Conservation (phyloP, 129 eudicot genomes). For the Solidago caesia region DNA sequence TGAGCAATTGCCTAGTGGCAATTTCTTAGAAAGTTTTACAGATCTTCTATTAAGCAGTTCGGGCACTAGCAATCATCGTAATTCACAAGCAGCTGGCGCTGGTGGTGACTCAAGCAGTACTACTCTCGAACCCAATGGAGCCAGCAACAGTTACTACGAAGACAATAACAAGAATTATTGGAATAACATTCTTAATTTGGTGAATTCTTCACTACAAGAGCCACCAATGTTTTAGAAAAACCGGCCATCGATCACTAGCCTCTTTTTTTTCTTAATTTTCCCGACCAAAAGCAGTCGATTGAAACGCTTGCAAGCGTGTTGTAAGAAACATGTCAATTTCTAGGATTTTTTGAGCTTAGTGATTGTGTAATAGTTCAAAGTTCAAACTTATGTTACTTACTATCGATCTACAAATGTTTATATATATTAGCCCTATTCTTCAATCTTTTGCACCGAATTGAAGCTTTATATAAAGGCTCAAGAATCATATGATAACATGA, state of each 20-base stretch:
- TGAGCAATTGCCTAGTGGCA: conserved; percentile 37
- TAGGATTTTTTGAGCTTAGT: conserved; percentile 24
- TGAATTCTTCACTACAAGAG: conserved; percentile 68
- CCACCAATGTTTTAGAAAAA: conserved; percentile 45
- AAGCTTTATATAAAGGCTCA: too few relatives aligned
- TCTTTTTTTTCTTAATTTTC: conserved; percentile 1
- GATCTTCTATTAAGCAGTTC: conserved; percentile 64
- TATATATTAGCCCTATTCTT: not conserved
- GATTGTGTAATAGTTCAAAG: conserved; percentile 27
- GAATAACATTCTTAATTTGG: conserved; percentile 50
- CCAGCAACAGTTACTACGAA: conserved; percentile 24
- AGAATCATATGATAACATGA: too few relatives aligned
- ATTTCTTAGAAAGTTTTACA: conserved; percentile 75
- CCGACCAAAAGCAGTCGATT: conserved; percentile 27
- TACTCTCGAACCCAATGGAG: conserved; percentile 24
- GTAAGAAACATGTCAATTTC: conserved; percentile 22
- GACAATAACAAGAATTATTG: conserved; percentile 89
- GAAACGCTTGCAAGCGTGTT: conserved; percentile 30
- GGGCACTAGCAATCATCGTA: conserved; percentile 25
- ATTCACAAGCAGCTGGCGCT: conserved; percentile 19
- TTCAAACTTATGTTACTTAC: not conserved
- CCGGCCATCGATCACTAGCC: not conserved
- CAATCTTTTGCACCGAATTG: not conserved
- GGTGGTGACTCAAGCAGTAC: conserved; percentile 36
- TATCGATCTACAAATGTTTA: not conserved